phyloP scores from a whole-genome alignment of 1,139 yeast species.

The Protomyces arabidopsidicola region DNA sequence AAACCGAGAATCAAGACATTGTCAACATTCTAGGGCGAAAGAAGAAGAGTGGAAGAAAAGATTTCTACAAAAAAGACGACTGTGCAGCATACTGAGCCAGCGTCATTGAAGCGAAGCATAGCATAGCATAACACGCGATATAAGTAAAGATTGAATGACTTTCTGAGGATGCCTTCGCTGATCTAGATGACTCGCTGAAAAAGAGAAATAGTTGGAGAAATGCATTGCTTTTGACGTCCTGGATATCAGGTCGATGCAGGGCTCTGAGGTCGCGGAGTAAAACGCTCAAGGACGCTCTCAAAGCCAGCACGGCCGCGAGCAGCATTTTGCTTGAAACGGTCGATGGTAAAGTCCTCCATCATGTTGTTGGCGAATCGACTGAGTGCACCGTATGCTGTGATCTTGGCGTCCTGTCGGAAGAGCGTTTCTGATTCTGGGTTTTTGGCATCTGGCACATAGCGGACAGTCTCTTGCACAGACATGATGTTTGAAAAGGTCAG shows the following conservation, averaged over 20 bases:
- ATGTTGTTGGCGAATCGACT: constrained; percentile 61
- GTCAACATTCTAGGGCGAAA: not conserved
- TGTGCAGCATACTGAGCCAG: not conserved
- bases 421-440: constrained; percentile 52
- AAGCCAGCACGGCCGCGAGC: constrained; percentile 74
- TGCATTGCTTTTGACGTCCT: no score
- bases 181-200: not conserved
- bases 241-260: no score
- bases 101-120: not conserved
- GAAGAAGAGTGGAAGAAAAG: no score
- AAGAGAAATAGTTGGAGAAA: no score
- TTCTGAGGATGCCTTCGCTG: not conserved
- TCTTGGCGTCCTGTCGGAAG: constrained; percentile 79
- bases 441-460: constrained; percentile 62
- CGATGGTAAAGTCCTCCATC: constrained; percentile 87
- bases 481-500: constrained; percentile 73
- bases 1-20: not conserved
- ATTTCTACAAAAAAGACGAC: not conserved
- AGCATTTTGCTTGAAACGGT: constrained; percentile 85
- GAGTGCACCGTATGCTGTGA: constrained; percentile 76
- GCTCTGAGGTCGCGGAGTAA: not conserved
- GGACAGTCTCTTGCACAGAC: constrained; percentile 78
- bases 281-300: constrained; percentile 58
- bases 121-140: not conserved
- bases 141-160: no score